Evolutionary conservation across 768 basidiomycete species (phyloP), one percentile per base, ranked within the genome.

Genomic region (Pholiota molesta): DNA sequence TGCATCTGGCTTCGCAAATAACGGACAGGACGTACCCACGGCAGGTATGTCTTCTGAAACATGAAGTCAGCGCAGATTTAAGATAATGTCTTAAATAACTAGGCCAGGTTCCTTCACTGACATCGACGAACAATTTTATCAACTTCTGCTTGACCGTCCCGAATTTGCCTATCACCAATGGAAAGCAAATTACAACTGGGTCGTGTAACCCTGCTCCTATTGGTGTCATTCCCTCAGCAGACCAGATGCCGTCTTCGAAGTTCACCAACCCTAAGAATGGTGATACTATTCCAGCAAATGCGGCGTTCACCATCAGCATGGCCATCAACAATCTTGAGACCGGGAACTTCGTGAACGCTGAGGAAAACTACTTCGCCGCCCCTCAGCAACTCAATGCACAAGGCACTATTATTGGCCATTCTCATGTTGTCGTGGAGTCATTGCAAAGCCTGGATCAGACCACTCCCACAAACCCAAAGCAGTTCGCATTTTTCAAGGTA

Each of bases 181-280:
- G 85, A 39, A 69, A 78, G 60, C 84, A 81, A 65, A 76, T 82
- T 62, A 65, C 68, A 23, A 74, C 74, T 37, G 83, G 81, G 35
- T 86, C 84, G 44, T 83, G 86, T 73, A 88, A 88, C 72, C 80
- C 83, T 16, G 78, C 80, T 13, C 81, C 82, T 7, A 85, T 86
- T 73, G 83, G 83, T 62, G 69, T 76, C 52, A 84, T 89, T 65
- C 79, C 79, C 1, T 74, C 80, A 28, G 71, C 71, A 16, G 65
- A 73, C 57, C 78, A 77, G 51, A 77, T 79, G 73, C 83, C 86
- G 9, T 77, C 79, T 7, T 70, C 73, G 62, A 85, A 83, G 67
- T 82, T 83, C 69, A 67, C 71, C 21, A 66, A 60, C 62, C 83
- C 84, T 10, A 68, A 72, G 49, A 80, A 78, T 66, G 79, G 79